Percentiles rank a stretch among this genome's conserved stretches.
phyloP scores from a whole-genome alignment of 306 rosid species.

The apple (Malus domestica) region DNA sequence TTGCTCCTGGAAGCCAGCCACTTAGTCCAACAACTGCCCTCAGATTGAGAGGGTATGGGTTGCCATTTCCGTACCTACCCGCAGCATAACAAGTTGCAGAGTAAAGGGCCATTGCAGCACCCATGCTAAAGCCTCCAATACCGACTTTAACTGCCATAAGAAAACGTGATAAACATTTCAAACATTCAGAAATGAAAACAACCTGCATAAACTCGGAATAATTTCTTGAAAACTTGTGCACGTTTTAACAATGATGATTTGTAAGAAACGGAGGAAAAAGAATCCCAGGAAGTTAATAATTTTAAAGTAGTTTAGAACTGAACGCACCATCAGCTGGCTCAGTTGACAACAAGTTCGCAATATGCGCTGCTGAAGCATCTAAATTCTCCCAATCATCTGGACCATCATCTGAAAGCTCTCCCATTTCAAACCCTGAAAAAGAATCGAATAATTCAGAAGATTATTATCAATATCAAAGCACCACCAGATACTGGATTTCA shows the following conservation, averaged over 20 bases:
- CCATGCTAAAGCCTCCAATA: constrained; percentile 98
- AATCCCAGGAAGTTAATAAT: not conserved
- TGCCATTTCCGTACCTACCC: constrained; percentile 84
- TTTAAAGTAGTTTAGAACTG: not conserved
- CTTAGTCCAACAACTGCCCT: constrained; percentile 88
- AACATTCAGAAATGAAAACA: constrained; percentile 10
- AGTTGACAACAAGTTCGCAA: constrained; percentile 83
- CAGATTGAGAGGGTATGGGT: constrained; percentile 67
- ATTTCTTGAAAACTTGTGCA: not conserved
- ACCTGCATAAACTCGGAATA: not conserved
- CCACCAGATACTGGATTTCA: not conserved
- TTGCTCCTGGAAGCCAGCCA: constrained; percentile 99
- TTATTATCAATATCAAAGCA: not conserved
- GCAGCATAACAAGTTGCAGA: constrained; percentile 92
- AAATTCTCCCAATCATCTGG: constrained; percentile 98
- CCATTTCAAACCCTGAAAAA: constrained; percentile 84
- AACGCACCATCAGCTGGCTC: constrained; percentile 91
- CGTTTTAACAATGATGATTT: not conserved
- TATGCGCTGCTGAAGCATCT: constrained; percentile 93
- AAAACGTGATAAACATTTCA: not conserved
- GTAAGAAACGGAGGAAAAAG: not conserved
- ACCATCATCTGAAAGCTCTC: constrained; percentile 88
- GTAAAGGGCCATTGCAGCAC: constrained; percentile 92
- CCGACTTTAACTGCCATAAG: constrained; percentile 84
- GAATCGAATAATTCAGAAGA: constrained; percentile 17